Base-by-base conservation (phyloP, 140 eudicot species). In the Ambrosia hybrid region DNA sequence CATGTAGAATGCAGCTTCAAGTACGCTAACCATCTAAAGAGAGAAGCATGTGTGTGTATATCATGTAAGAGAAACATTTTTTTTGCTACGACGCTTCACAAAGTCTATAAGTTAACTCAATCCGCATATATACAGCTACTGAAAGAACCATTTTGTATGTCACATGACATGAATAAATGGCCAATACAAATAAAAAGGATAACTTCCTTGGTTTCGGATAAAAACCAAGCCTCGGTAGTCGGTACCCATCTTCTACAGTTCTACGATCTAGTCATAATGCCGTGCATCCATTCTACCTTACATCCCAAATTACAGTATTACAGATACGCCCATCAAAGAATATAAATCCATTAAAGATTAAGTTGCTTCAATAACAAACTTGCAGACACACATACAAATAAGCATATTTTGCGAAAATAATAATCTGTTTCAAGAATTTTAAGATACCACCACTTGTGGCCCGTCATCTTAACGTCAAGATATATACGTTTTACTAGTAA, bases 131-230 rank as follows among this genome's bases (percentile, higher is more conserved):
- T 21, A 1, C 30, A 68, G 43, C 12, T 62, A 37, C 49, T 0
- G 48, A 39, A 68, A 68, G 61, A 37, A 68, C 30, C 30, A 33
- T 30, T 68, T 33, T 51, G 56, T 68, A 33, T 1, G 34, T 68
- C 17, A 68, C 61, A 68, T 49, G 43, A 68, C 30, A 21, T 21
- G 30, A 21, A 21, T 21, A 21, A 21, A 21, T 21, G 30, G 30
- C 30, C 30, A 21, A 21, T 21, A 21, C 30, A 21, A 33, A 14
- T 51, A 21, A 68, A 68, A 67, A 30, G 57, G 30, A 21, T 21
- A 21, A 21, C 30, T 48, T 21, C 26, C 9, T 67, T 52, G 56
- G 45, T 49, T 26, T 6, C 43, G 21, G 59, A 67, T 30, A 48
- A 52, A 67, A 30, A 30, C 13, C 11, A 67, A 41, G 46, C 7